These are phyloP conservation scores for Nannochloris sp. DNA, from an alignment of 139 green algal species.

Conservation along the genomic window DNA sequence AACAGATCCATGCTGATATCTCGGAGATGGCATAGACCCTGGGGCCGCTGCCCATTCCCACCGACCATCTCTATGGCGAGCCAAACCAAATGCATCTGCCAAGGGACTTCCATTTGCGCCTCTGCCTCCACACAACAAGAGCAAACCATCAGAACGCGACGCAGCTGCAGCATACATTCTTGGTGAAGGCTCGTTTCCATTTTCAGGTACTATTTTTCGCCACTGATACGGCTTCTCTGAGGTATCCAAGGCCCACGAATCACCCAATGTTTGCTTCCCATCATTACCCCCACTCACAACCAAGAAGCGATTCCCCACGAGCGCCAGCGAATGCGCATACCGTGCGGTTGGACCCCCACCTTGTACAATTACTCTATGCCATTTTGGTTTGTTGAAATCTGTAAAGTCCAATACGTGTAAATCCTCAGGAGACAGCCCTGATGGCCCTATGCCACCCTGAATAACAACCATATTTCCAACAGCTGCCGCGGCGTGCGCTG, in stretches of 20 bases:
- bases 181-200: slow-evolving; percentile 62
- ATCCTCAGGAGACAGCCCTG: slow-evolving; percentile 88
- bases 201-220: slow-evolving; percentile 80
- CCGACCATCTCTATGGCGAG: slow-evolving; percentile 89
- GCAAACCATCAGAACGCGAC: slow-evolving; percentile 81
- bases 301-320: slow-evolving; percentile 96
- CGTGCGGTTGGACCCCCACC: slow-evolving; percentile 81
- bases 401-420: slow-evolving; percentile 98
- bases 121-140: slow-evolving; percentile 91
- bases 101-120: slow-evolving; percentile 72
- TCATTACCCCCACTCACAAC: slow-evolving; percentile 96
- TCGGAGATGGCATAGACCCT: slow-evolving; percentile 73
- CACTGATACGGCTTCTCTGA: slow-evolving; percentile 98
- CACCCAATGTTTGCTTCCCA: slow-evolving; percentile 75
- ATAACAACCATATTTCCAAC: slow-evolving; percentile 98
- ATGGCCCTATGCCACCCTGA: slow-evolving; percentile 90
- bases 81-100: slow-evolving; percentile 89
- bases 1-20: slow-evolving; percentile 93
- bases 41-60: slow-evolving; percentile 98
- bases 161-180: slow-evolving; percentile 96
- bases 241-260: slow-evolving; percentile 95
- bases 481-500: slow-evolving; percentile 92
- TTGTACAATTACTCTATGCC: slow-evolving; percentile 95
- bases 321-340: slow-evolving; percentile 91
- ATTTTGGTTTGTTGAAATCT: slow-evolving; percentile 74